Conservation (phyloP, 2,329 filamentous ascomycete genomes). For the Cercospora beticola region DNA sequence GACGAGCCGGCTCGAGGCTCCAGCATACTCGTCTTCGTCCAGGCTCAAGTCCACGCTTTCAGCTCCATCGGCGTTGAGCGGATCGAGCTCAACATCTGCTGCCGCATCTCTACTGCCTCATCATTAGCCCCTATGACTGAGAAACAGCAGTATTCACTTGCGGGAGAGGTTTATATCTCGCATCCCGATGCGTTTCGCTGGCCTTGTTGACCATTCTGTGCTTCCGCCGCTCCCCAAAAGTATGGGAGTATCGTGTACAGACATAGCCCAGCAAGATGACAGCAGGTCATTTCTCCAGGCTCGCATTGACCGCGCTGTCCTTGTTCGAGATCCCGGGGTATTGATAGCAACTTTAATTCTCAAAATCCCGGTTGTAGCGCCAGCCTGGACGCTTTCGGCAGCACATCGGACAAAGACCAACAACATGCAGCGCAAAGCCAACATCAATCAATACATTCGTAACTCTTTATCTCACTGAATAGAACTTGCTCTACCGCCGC, state of each 20-base stretch:
- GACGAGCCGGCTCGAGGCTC: not conserved
- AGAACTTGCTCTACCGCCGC: not conserved
- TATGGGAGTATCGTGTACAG: not conserved
- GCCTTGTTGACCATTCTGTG: conserved; percentile 8
- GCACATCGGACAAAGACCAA: not conserved
- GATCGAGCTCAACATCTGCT: conserved; percentile 2
- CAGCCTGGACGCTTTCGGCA: not conserved
- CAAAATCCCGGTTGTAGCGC: not conserved
- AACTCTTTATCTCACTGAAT: not conserved
- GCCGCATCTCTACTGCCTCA: not conserved
- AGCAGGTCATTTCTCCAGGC: not conserved
- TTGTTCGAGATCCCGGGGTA: conserved; percentile 4
- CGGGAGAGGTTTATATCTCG: conserved; percentile 10
- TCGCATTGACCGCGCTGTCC: conserved; percentile 5
- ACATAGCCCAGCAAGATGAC: not conserved
- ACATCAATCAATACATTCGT: not conserved
- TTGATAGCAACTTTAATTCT: conserved; percentile 4
- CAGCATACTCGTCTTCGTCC: not conserved
- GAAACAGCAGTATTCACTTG: not conserved
- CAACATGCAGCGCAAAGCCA: not conserved
- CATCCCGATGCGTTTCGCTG: not conserved
- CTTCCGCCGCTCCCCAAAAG: not conserved
- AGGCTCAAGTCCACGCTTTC: not conserved
- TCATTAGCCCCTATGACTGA: not conserved
- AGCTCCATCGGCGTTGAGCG: not conserved